These are phyloP conservation scores for Candida awuae DNA, from an alignment of 805 yeast genomes.

Conservation along the genomic window DNA sequence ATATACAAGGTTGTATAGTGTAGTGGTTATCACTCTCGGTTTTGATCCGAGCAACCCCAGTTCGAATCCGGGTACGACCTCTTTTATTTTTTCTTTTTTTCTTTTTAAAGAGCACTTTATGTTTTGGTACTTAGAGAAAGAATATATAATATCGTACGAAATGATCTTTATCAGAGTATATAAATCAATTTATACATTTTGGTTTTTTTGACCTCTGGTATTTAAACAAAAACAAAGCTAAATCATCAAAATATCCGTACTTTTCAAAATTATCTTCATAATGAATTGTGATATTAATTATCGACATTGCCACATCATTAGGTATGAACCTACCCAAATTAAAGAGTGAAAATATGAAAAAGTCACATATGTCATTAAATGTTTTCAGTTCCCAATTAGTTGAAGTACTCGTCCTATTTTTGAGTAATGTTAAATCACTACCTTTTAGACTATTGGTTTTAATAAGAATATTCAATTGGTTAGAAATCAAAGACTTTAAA, in stretches of 20 bases:
- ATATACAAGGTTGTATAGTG: constrained; percentile 43
- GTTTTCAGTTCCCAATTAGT: constrained; percentile 22
- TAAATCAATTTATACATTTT: not conserved
- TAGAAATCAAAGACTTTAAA: constrained; percentile 12
- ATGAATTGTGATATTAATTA: constrained; percentile 28
- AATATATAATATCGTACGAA: no score
- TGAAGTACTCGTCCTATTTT: constrained; percentile 22
- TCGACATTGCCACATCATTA: constrained; percentile 31
- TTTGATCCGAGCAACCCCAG: constrained; percentile 79
- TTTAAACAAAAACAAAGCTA: constrained; percentile 7
- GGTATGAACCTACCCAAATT: constrained; percentile 36
- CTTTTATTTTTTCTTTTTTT: constrained; percentile 8
- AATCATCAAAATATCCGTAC: constrained; percentile 27
- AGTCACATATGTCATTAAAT: constrained; percentile 22
- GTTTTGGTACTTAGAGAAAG: no score
- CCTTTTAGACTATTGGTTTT: not conserved
- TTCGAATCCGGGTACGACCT: constrained; percentile 83
- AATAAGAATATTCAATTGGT: constrained; percentile 4
- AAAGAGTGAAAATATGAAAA: constrained; percentile 31
- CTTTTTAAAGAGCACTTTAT: no score
- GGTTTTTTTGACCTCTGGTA: not conserved
- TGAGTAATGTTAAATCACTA: not conserved
- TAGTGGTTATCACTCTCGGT: constrained; percentile 78
- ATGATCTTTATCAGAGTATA: no score
- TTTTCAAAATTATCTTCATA: constrained; percentile 14